phyloP scores from a whole-genome alignment of 495 filamentous ascomycete genomes.

The Penicillium argentinense region DNA sequence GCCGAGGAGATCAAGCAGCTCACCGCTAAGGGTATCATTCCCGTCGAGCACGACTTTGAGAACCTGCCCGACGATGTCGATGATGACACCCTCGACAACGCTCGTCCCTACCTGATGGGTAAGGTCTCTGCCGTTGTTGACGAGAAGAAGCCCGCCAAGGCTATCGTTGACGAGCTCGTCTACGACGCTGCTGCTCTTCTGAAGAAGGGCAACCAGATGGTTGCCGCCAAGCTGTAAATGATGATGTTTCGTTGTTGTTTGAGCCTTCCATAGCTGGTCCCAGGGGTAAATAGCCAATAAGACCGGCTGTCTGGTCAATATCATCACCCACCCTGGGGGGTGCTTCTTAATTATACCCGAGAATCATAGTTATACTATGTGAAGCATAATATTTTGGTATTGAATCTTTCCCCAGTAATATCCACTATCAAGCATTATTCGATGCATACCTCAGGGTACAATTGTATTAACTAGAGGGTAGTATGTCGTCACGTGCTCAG shows the following conservation, averaged over 20 bases:
- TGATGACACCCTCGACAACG: constrained; percentile 84
- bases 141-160: constrained; percentile 90
- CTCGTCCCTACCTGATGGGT: constrained; percentile 92
- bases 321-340: too few relatives aligned
- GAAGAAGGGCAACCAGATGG: constrained; percentile 63
- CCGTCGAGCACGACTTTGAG: constrained; percentile 93
- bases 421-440: too few relatives aligned
- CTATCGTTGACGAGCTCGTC: constrained; percentile 91
- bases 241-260: constrained; percentile 10
- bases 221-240: constrained; percentile 65
- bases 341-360: too few relatives aligned
- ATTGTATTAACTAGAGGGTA: too few relatives aligned
- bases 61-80: constrained; percentile 69
- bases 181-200: constrained; percentile 72
- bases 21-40: constrained; percentile 82
- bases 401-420: too few relatives aligned
- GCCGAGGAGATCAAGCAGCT: constrained; percentile 85
- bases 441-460: too few relatives aligned
- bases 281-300: constrained; percentile 2
- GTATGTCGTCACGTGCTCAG: too few relatives aligned
- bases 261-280: constrained; percentile 9
- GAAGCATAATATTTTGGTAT: too few relatives aligned
- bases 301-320: too few relatives aligned
- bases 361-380: too few relatives aligned
- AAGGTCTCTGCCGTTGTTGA: constrained; percentile 93